Percentiles rank a stretch among this genome's conserved stretches.
Evolutionary conservation across 106 monocot species (phyloP).

Genomic region (Phalaenopsis equestris): DNA sequence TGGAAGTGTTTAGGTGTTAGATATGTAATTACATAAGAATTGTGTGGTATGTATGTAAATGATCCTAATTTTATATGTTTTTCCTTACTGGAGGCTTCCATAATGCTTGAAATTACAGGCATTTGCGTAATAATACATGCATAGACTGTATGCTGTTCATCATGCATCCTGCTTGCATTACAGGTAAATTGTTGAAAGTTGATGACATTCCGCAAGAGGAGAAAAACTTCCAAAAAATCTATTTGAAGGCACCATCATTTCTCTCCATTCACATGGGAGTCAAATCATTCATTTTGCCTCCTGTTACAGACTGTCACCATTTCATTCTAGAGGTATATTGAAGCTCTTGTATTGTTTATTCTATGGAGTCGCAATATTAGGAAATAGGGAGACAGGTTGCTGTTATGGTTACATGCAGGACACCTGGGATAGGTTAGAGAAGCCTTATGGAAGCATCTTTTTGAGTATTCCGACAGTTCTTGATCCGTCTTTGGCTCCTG

Average conservation of each 20-base stretch:
- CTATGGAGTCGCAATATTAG: neutral
- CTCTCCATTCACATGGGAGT: constrained; percentile 98
- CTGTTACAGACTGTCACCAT: constrained; percentile 95
- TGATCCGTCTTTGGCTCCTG: constrained; percentile 89
- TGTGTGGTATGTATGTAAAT: no score
- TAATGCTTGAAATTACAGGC: neutral
- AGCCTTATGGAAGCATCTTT: constrained; percentile 97
- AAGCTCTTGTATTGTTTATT: neutral
- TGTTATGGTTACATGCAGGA: constrained; percentile 37
- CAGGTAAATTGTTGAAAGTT: constrained; percentile 77
- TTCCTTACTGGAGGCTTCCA: neutral
- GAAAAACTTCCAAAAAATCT: constrained; percentile 79
- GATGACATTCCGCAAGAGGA: constrained; percentile 80
- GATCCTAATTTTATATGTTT: neutral
- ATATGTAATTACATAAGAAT: no score
- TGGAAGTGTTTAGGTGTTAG: no score
- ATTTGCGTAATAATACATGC: neutral
- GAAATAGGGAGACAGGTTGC: neutral
- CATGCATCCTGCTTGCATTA: neutral
- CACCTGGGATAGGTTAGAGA: constrained; percentile 72
- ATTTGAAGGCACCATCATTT: constrained; percentile 93
- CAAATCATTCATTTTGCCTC: constrained; percentile 64
- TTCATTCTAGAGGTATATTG: constrained; percentile 85
- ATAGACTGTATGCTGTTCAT: neutral
- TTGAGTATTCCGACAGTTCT: constrained; percentile 96